Percentiles rank a stretch among this genome's conserved stretches.
These are phyloP conservation scores for Sclerotinia sclerotiorum DNA, from an alignment of 2,329 filamentous ascomycete genomes.

Conservation along the genomic window DNA sequence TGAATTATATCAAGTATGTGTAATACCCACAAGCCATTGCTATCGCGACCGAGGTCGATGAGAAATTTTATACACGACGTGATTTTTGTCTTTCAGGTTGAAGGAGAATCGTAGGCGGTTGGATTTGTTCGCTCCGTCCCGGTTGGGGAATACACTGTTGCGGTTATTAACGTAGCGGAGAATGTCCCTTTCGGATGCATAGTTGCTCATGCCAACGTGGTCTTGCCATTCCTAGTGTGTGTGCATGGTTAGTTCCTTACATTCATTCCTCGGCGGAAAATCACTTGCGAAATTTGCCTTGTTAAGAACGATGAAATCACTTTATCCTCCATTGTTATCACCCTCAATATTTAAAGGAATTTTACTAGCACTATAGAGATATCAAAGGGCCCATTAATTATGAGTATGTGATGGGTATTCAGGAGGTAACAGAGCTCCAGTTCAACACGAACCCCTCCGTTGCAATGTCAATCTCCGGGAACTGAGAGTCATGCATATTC, in stretches of 20 bases:
- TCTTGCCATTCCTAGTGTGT: conserved; percentile 14
- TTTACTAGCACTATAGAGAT: conserved; percentile 30
- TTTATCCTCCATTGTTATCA: neutral
- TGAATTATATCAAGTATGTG: no score
- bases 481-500: conserved; percentile 43
- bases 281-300: neutral
- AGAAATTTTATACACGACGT: conserved; percentile 3
- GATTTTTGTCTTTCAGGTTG: neutral
- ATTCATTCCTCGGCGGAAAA: no score
- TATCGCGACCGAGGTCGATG: neutral
- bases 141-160: neutral
- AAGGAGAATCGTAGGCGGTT: neutral
- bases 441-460: conserved; percentile 44
- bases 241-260: neutral
- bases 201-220: neutral
- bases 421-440: conserved; percentile 44
- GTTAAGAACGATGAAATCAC: conserved; percentile 1
- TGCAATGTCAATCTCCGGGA: conserved; percentile 46
- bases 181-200: neutral
- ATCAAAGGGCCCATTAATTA: conserved; percentile 34
- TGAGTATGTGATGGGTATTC: conserved; percentile 25
- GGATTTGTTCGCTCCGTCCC: neutral
- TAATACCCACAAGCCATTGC: no score
- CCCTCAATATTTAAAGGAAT: conserved; percentile 6
- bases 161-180: conserved; percentile 12